Conservation (phyloP, 495 filamentous ascomycete species). For the Trichoderma virens region DNA sequence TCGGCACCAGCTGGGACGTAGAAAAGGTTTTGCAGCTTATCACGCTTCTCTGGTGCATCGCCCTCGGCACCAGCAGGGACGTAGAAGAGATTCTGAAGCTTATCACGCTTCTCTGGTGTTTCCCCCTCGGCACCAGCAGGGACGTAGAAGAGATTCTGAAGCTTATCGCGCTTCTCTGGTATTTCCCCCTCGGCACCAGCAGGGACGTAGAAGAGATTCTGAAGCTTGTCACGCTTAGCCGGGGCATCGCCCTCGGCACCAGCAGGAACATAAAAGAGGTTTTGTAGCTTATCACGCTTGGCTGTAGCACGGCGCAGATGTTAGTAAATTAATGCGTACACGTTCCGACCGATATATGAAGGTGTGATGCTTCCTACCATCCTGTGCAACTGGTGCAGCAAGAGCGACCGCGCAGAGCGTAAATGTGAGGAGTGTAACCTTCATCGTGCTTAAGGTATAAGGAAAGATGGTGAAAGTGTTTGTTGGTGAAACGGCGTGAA, state of each 20-base stretch:
- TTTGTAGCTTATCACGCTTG: neutral
- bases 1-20: neutral
- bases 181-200: neutral
- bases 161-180: neutral
- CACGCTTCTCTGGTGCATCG: too few species aligned
- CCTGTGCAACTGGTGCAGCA: neutral
- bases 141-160: neutral
- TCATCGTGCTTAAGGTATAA: neutral
- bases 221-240: neutral
- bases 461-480: neutral
- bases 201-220: neutral
- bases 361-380: neutral
- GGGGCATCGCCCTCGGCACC: neutral
- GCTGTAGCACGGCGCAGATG: neutral
- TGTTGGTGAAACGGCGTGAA: neutral
- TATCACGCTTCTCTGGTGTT: neutral
- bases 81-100: neutral
- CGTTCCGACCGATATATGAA: neutral
- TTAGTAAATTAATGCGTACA: neutral
- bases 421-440: neutral
- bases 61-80: neutral
- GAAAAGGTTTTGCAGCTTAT: neutral
- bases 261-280: neutral
- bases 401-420: neutral
- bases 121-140: neutral